Percentiles rank a stretch among this genome's conserved stretches.
These are phyloP conservation scores for Aspergillus nidulans DNA, from an alignment of 495 filamentous ascomycete species.

Conservation along the genomic window DNA sequence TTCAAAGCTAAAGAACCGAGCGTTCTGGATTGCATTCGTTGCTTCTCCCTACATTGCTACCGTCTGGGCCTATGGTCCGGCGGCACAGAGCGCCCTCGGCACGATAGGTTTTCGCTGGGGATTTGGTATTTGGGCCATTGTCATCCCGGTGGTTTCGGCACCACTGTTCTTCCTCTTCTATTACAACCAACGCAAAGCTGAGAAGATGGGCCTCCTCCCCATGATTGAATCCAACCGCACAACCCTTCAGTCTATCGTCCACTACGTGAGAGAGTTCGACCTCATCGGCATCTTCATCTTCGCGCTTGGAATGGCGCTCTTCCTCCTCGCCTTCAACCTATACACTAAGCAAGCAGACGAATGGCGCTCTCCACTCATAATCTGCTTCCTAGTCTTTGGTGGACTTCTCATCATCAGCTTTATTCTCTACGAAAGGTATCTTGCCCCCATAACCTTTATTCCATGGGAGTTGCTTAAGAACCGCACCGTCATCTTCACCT, in stretches of 20 bases:
- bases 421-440: slow-evolving; percentile 49
- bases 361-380: slow-evolving; percentile 47
- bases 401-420: slow-evolving; percentile 50
- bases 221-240: slow-evolving; percentile 23
- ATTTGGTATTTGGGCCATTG: slow-evolving; percentile 56
- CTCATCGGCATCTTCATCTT: slow-evolving; percentile 53
- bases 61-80: slow-evolving; percentile 15
- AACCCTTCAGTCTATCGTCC: slow-evolving; percentile 10
- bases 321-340: slow-evolving; percentile 44
- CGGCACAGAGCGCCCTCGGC: slow-evolving; percentile 3
- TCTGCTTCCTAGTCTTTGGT: slow-evolving; percentile 52
- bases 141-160: slow-evolving; percentile 47
- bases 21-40: slow-evolving; percentile 49
- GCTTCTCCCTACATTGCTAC: slow-evolving; percentile 57
- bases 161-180: slow-evolving; percentile 33
- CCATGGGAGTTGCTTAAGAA: slow-evolving; percentile 53
- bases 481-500: slow-evolving; percentile 61
- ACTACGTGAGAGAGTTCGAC: slow-evolving; percentile 27
- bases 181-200: slow-evolving; percentile 51
- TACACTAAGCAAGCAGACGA: slow-evolving; percentile 29
- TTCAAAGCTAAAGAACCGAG: slow-evolving; percentile 53
- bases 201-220: slow-evolving; percentile 30
- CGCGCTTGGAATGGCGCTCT: slow-evolving; percentile 50
- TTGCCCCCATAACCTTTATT: slow-evolving; percentile 54
- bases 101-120: slow-evolving; percentile 50